These are phyloP conservation scores for Paramecium bursaria DNA, from an alignment of 73 alveolate genomes.

Conservation along the genomic window DNA sequence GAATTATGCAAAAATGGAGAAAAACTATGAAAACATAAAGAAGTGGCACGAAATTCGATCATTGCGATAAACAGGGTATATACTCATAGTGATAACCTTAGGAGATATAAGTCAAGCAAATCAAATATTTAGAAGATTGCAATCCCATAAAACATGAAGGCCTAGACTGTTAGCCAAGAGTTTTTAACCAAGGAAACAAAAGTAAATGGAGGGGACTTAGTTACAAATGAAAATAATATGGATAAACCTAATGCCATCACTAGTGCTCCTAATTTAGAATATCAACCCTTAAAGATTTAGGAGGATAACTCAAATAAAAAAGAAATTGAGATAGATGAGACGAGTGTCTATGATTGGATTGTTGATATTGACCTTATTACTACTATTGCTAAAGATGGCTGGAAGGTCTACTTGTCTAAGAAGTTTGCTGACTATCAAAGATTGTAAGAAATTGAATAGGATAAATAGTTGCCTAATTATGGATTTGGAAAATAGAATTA, in stretches of 20 bases:
- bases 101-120: constrained; percentile 18
- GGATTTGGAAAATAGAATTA: constrained; percentile 36
- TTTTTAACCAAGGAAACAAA: constrained; percentile 20
- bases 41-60: constrained; percentile 57
- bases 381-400: constrained; percentile 59
- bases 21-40: constrained; percentile 32
- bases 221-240: constrained; percentile 20
- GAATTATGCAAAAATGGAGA: neutral
- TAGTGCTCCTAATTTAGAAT: constrained; percentile 25
- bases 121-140: neutral
- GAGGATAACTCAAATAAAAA: neutral
- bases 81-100: neutral
- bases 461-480: constrained; percentile 46
- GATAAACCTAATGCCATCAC: constrained; percentile 40
- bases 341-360: constrained; percentile 72
- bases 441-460: constrained; percentile 29
- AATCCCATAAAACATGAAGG: constrained; percentile 14
- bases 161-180: constrained; percentile 8
- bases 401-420: constrained; percentile 61
- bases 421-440: constrained; percentile 46
- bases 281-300: constrained; percentile 7
- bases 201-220: neutral
- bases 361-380: constrained; percentile 67
- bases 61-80: constrained; percentile 52
- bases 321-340: constrained; percentile 59